Base-by-base conservation (phyloP, 345 rosid species). In the Aethionema arabicum region DNA sequence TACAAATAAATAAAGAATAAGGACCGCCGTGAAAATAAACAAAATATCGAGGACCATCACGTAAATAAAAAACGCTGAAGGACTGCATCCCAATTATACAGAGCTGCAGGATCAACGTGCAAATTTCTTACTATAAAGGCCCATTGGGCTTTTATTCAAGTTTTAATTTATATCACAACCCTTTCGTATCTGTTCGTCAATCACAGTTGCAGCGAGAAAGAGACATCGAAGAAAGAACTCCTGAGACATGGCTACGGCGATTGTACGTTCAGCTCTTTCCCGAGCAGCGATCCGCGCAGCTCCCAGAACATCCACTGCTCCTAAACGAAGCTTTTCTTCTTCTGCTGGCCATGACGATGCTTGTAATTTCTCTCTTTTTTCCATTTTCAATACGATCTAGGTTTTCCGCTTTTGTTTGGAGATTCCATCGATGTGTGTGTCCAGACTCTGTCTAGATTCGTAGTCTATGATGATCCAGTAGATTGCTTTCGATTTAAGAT, bases 291-390 rank as follows among this genome's bases (percentile, higher is more conserved):
- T 79, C 35, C 82, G 90, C 44, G 77, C 76, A 32, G 73, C 83
- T 57, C 65, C 95, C 36, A 81, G 69, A 11, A 37, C 81, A 38
- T 56, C 93, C 14, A 72, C 80, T 30, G 74, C 87, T 52, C 80
- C 85, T 16, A 82, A 80, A 59, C 74, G 97, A 15, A 71, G 72
- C 66, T 84, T 92, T 42, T 71, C 98, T 50, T 82, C 98, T 38
- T 82, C 93, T 12, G 76, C 82, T 7, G 81, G 76, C 49, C 88
- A 84, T 46, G 97, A 92, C 44, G 97, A 82, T 53, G 95, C 86
- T 50, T 69, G 98, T 89, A 80, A 44, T 21, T 29, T 13, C 4
- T 69, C 60, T 70, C 32, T 16, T 11, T 36, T 13, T 13, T 56
- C 9, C 8, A 32, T 27, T 29, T 27, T 64, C 9, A 21, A 41